Conservation (phyloP, 2,329 filamentous ascomycete genomes). For the Aureobasidium leucospermi region DNA sequence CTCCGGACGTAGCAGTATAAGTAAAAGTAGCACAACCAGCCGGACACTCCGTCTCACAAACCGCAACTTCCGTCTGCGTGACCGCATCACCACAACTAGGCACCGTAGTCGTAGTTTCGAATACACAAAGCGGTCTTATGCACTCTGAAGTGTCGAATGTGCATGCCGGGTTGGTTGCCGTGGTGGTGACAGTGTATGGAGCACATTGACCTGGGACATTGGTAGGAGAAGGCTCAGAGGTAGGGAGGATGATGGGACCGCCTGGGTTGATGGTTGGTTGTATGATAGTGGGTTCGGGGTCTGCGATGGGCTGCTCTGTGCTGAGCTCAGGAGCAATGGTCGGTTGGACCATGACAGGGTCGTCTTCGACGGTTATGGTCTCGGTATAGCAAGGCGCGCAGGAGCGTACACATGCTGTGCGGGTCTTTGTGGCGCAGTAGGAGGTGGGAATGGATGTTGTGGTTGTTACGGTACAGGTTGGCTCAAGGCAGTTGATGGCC, state of each 20-base stretch:
- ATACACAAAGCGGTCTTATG: conserved; percentile 11
- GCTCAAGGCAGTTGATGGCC: background rate
- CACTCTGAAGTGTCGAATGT: conserved; percentile 5
- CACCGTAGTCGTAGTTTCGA: conserved; percentile 12
- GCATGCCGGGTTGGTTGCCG: background rate
- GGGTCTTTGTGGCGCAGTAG: background rate
- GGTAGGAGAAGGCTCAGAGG: background rate
- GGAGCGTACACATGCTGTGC: background rate
- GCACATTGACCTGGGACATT: background rate
- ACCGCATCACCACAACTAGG: background rate
- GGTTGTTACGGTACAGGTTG: background rate
- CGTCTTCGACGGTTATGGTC: background rate
- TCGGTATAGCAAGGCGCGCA: background rate
- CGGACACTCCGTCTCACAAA: conserved; percentile 20
- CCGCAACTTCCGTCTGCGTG: conserved; percentile 13
- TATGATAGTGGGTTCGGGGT: background rate
- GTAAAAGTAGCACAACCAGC: conserved; percentile 16
- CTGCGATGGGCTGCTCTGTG: background rate
- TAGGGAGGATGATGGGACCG: background rate
- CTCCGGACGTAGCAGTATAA: background rate
- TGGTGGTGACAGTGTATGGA: conserved; percentile 12
- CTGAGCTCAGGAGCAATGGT: background rate
- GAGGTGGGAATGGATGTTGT: background rate
- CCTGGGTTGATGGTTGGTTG: background rate
- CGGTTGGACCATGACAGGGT: background rate